phyloP scores from a whole-genome alignment of 1,284 basidiomycete genomes.

The Sanghuangporus sanghuang region DNA sequence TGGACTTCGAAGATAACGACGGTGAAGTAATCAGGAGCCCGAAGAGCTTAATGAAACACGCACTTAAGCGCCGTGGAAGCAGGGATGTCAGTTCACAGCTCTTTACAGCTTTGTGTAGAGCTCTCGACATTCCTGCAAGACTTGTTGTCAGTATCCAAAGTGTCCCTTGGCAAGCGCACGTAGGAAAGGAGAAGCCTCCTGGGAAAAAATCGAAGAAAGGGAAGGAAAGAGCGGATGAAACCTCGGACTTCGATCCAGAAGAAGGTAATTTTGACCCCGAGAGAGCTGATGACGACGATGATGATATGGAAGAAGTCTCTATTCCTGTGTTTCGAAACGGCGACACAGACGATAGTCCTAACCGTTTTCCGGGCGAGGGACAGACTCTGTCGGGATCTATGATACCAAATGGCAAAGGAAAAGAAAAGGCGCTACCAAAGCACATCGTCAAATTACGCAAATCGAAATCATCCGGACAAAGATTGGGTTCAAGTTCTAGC shows the following conservation, averaged over 20 bases:
- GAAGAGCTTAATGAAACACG: conserved; percentile 89
- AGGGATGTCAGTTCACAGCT: conserved; percentile 88
- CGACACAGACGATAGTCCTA: conserved; percentile 13
- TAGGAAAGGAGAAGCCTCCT: conserved; percentile 47
- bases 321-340: conserved; percentile 21
- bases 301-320: conserved; percentile 36
- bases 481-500: conserved; percentile 18
- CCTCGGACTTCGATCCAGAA: neutral
- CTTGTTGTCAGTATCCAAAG: conserved; percentile 90
- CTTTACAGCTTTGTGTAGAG: conserved; percentile 87
- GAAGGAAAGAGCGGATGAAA: conserved; percentile 12
- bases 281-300: conserved; percentile 23
- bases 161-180: conserved; percentile 74
- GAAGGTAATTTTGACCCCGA: too few species aligned
- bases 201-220: conserved; percentile 36
- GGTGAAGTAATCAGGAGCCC: conserved; percentile 69
- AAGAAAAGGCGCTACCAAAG: conserved; percentile 30
- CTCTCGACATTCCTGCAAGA: conserved; percentile 82
- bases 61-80: conserved; percentile 74
- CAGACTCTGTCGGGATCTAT: conserved; percentile 18
- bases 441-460: conserved; percentile 54
- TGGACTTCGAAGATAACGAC: conserved; percentile 45
- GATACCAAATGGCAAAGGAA: conserved; percentile 19
- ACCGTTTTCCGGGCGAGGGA: conserved; percentile 14
- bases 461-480: conserved; percentile 42